Conservation (phyloP, 306 rosid species). For the Vicia faba region DNA sequence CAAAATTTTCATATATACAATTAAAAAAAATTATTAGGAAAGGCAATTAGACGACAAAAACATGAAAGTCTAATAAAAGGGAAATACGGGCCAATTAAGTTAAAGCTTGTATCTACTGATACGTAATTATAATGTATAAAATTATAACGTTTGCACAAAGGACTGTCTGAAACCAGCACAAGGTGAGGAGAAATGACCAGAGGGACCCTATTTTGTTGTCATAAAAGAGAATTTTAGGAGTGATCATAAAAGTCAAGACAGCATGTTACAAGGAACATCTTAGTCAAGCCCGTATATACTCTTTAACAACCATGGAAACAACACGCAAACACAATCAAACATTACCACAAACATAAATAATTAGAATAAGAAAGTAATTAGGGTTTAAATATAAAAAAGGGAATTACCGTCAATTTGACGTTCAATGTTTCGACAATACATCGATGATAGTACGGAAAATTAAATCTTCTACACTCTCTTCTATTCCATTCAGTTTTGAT, state of each 20-base stretch:
- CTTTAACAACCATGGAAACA: background rate
- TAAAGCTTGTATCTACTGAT: background rate
- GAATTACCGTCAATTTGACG: too few relatives aligned
- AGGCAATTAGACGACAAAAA: background rate
- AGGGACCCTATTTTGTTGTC: background rate
- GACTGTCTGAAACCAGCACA: background rate
- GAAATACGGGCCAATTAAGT: slow-evolving; percentile 1
- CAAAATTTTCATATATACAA: background rate
- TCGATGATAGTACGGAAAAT: too few relatives aligned
- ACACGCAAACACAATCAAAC: too few relatives aligned
- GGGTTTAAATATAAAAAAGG: too few relatives aligned
- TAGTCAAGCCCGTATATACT: background rate
- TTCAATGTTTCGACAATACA: too few relatives aligned
- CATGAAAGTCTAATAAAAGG: background rate
- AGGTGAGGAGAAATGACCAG: background rate
- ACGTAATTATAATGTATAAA: background rate
- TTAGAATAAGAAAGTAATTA: too few relatives aligned
- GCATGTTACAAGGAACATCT: background rate
- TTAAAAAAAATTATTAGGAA: slow-evolving; percentile 10
- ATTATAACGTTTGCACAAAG: background rate
- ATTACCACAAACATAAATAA: too few relatives aligned
- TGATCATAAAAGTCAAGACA: background rate
- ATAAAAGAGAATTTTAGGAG: background rate
- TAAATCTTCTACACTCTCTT: too few relatives aligned
- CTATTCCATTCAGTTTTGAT: too few relatives aligned